Evolutionary conservation across 768 basidiomycete species (phyloP).

Genomic region (Lactifluus subvellereus): DNA sequence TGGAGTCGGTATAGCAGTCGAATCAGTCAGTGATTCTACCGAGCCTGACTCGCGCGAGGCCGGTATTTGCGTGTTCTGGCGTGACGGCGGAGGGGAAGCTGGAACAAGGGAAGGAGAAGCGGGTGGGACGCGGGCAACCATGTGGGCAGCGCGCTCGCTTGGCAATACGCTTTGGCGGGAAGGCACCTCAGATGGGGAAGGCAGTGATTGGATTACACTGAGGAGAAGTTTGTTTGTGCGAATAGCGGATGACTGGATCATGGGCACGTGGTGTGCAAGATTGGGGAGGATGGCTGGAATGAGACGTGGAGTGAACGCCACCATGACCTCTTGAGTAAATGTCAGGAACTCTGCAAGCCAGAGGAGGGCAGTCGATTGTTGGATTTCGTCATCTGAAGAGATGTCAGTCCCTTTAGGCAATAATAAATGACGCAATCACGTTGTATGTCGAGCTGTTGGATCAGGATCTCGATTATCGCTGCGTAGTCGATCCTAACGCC

Average conservation of each 20-base stretch:
- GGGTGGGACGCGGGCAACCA: conserved; percentile 33
- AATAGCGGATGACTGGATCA: conserved; percentile 83
- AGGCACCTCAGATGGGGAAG: conserved; percentile 55
- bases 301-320: conserved; percentile 89
- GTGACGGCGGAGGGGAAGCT: conserved; percentile 38
- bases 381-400: conserved; percentile 80
- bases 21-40: conserved; percentile 40
- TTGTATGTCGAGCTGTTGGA: conserved; percentile 77
- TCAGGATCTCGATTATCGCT: conserved; percentile 88
- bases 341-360: conserved; percentile 90
- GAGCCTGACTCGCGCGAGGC: conserved; percentile 44
- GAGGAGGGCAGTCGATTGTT: conserved; percentile 86
- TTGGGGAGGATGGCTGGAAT: conserved; percentile 92
- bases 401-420: neutral
- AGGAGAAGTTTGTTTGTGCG: conserved; percentile 83
- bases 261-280: conserved; percentile 83
- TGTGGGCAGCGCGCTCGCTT: conserved; percentile 26
- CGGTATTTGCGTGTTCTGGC: conserved; percentile 39
- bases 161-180: conserved; percentile 30
- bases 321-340: conserved; percentile 87
- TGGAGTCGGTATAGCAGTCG: conserved; percentile 25
- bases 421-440: conserved; percentile 39
- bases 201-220: conserved; percentile 79
- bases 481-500: conserved; percentile 88
- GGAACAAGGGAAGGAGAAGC: conserved; percentile 54